Base-by-base conservation (phyloP, 768 basidiomycete genomes). In the Naganishia randhawae region DNA sequence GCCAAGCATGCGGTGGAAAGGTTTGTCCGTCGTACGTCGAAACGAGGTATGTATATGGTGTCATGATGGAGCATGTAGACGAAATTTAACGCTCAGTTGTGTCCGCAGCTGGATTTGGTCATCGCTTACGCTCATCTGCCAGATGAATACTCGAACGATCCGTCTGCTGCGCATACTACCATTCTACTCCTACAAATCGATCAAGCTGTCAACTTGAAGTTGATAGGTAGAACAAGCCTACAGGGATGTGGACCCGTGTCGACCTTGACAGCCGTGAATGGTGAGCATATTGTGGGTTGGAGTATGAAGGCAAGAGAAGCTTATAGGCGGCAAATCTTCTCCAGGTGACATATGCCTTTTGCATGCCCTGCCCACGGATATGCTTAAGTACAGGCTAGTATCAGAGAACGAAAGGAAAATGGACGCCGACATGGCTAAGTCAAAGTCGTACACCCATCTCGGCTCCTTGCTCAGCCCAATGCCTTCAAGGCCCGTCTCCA, bases 1-100 rank as follows among this genome's bases (percentile, higher is more conserved):
- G 41, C 66, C 66, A 19, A 39, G 31, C 32, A 22, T 48, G 19
- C 41, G 66, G 17, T 67, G 66, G 66, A 50, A 67, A 33, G 66
- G 54, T 1, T 55, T 67, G 19, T 61, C 57, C 7, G 17, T 41
- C 7, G 39, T 41, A 14, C 31, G 22, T 7, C 41, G 37, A 29
- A 42, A 42, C 39, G 57, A 29, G 22, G 57, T 61, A 42, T 13
- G 57, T 61, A 22, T 0, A 39, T 4, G n/a, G n/a, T 25, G 1
- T 13, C 5, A 35, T 37, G 39, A 52, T 16, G 8, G 29, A 52
- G 1, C 32, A 10, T 29, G 29, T n/a, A 52, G 19, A 13, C 27
- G 16, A 2, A 3, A 52, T 14, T 33, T 7, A 42, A 52, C 27
- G 25, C 25, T 25, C 3, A 42, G 11, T 13, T n/a, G 57, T 2